A percentile compares a stretch with the other conserved stretches of the same genome.
Conservation (phyloP, 2,329 filamentous ascomycete species). For the Neonectria sp. region DNA sequence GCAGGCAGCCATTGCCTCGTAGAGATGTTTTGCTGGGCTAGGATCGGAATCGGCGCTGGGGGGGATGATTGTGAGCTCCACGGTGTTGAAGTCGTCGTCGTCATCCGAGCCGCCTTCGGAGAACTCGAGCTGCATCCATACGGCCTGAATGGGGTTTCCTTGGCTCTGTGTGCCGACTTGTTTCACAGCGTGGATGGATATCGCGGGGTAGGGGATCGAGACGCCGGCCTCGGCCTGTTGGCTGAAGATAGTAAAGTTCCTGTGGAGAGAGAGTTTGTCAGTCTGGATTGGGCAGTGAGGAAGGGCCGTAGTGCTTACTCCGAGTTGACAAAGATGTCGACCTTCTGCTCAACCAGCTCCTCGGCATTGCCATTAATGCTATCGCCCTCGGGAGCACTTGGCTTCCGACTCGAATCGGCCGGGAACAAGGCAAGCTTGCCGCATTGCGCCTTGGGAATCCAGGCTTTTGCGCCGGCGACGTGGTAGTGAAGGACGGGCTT, state of each 20-base stretch:
- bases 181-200: slow-evolving; percentile 83
- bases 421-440: slow-evolving; percentile 69
- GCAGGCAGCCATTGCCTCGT: slow-evolving; percentile 80
- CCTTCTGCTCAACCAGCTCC: slow-evolving; percentile 60
- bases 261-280: slow-evolving; percentile 35
- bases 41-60: slow-evolving; percentile 44
- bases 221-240: slow-evolving; percentile 70
- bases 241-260: slow-evolving; percentile 75
- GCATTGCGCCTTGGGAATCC: slow-evolving; percentile 69
- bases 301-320: slow-evolving; percentile 58
- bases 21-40: slow-evolving; percentile 63
- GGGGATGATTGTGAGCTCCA: slow-evolving; percentile 79
- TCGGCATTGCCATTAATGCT: slow-evolving; percentile 51
- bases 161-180: slow-evolving; percentile 62
- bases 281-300: neutral
- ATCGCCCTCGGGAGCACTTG: slow-evolving; percentile 43
- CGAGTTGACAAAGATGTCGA: slow-evolving; percentile 73
- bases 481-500: slow-evolving; percentile 81
- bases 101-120: slow-evolving; percentile 71
- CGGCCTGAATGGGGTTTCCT: slow-evolving; percentile 59
- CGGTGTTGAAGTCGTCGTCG: slow-evolving; percentile 76
- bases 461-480: slow-evolving; percentile 69
- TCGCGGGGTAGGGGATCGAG: slow-evolving; percentile 80
- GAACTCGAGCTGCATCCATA: slow-evolving; percentile 80
- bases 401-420: slow-evolving; percentile 53